A percentile compares a stretch with the other conserved stretches of the same genome.
Evolutionary conservation across 2,329 filamentous ascomycete genomes (phyloP).

Genomic region (Annulohypoxylon truncatum): DNA sequence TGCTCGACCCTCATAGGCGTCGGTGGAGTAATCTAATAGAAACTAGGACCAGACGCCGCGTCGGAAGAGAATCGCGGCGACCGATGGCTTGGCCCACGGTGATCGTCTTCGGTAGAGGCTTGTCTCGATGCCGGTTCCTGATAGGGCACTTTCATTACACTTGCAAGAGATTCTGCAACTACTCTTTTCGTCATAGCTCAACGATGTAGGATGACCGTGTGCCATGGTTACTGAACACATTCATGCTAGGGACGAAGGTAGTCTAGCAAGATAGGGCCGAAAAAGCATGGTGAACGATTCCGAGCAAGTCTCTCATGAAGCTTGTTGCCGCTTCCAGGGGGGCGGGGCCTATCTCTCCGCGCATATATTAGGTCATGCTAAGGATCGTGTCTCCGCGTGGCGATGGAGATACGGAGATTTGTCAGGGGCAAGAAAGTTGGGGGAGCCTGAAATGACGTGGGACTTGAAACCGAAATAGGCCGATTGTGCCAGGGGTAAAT

Average conservation of each 20-base stretch:
- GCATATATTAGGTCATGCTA: slow-evolving; percentile 37
- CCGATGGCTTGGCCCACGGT: slow-evolving; percentile 12
- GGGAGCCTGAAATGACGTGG: slow-evolving; percentile 25
- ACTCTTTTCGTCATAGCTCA: slow-evolving; percentile 4
- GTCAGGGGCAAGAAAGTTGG: slow-evolving; percentile 15
- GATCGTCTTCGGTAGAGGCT: slow-evolving; percentile 18
- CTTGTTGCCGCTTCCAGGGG: slow-evolving; percentile 40
- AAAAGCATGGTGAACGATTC: slow-evolving; percentile 11
- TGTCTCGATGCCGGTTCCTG: slow-evolving; percentile 6
- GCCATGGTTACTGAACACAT: background rate
- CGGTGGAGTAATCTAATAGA: slow-evolving; percentile 18
- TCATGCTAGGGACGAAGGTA: slow-evolving; percentile 4
- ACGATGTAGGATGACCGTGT: background rate
- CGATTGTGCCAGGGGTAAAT: slow-evolving; percentile 32
- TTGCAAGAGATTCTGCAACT: background rate
- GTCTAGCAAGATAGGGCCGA: slow-evolving; percentile 20
- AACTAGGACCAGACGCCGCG: slow-evolving; percentile 1
- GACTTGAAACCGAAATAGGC: slow-evolving; percentile 9
- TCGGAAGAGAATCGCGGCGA: slow-evolving; percentile 16
- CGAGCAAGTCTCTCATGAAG: slow-evolving; percentile 10
- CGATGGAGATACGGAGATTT: slow-evolving; percentile 11
- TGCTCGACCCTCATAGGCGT: slow-evolving; percentile 20
- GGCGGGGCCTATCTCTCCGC: slow-evolving; percentile 44
- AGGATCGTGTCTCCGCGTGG: slow-evolving; percentile 25
- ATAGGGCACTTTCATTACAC: background rate